Base-by-base conservation (phyloP, 1,284 basidiomycete species). In the Ceraceosorus bombacis region DNA sequence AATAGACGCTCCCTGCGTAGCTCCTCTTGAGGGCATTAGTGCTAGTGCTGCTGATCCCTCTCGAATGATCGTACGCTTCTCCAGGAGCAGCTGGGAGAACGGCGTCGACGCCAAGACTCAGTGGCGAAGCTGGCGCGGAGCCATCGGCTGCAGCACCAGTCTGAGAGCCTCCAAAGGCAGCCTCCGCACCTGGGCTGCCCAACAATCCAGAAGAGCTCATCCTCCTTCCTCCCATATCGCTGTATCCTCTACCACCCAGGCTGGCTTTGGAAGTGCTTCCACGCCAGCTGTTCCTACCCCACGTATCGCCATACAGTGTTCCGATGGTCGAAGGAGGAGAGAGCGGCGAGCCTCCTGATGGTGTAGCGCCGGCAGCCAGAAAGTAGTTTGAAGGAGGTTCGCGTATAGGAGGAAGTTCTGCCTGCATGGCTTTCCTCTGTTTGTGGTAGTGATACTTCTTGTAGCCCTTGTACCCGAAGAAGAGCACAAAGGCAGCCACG, bases 1-100 rank as follows among this genome's bases (percentile, higher is more conserved):
- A 27, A 37, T 55, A 55, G 46, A 52, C 38, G 37, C 38, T 37
- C 38, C n/a, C 13, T 27, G 65, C 62, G 36, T 71, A 71, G n/a
- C 64, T 61, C 0, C 68, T 55, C 38, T 69, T 71, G 15, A 72
- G 55, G 4, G 70, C 68, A 63, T 68, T 70, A 13, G 70, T 70
- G 7, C 65, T 65, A 5, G 64, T 65, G 10, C 64, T 64, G 54
- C 65, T 64, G 6, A 66, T 68, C 6, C 67, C 60, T 27, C 57
- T 50, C 6, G 49, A 17, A 49, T 64, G 61, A 6, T 71, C 65
- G 51, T 67, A 66, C 37, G 55, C 41, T 10, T 66, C 69, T 0
- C 61, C 54, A 13, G 63, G 65, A 4, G 60, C 53, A 1, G 58
- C 60, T 10, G 39, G 38, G 53, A 10, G 50, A 52, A 8, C 65